Evolutionary conservation across 805 yeast genomes (phyloP).

Genomic region (Ogataea ramenticola): DNA sequence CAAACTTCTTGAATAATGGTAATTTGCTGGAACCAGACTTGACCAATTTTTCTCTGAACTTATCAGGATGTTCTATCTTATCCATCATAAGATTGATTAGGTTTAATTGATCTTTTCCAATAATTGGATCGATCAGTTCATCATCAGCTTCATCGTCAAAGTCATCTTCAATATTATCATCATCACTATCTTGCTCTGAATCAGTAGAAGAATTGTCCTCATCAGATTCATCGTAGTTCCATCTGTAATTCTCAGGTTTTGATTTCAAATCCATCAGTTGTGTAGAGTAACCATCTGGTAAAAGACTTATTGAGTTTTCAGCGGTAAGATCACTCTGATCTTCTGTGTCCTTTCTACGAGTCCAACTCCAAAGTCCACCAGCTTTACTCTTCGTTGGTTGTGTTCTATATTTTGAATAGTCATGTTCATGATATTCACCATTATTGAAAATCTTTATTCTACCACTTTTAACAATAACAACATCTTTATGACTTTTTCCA

Average conservation of each 20-base stretch:
- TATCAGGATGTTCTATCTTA: conserved; percentile 36
- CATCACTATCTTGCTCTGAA: conserved; percentile 17
- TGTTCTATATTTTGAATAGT: conserved; percentile 25
- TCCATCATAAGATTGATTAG: conserved; percentile 41
- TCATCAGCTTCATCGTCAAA: conserved; percentile 32
- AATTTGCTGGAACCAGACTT: conserved; percentile 21
- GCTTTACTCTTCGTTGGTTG: conserved; percentile 20
- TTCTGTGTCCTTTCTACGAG: conserved; percentile 24
- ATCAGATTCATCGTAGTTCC: conserved; percentile 32
- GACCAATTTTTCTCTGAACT: conserved; percentile 22
- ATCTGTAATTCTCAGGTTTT: conserved; percentile 29
- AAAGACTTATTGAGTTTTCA: conserved; percentile 26
- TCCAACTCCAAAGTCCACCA: conserved; percentile 24
- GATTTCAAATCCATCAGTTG: conserved; percentile 27
- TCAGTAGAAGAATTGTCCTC: conserved; percentile 7
- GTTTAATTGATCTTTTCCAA: conserved; percentile 41
- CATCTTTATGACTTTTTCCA: background rate
- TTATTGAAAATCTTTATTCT: conserved; percentile 22
- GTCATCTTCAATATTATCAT: conserved; percentile 24
- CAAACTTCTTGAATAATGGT: conserved; percentile 38
- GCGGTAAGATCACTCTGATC: conserved; percentile 19
- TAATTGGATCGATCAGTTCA: conserved; percentile 37
- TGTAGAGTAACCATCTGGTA: conserved; percentile 28
- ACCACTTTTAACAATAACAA: conserved; percentile 20
- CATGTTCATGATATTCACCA: conserved; percentile 28